phyloP scores from a whole-genome alignment of 495 filamentous ascomycete genomes.

The Neohortaea acidophila region DNA sequence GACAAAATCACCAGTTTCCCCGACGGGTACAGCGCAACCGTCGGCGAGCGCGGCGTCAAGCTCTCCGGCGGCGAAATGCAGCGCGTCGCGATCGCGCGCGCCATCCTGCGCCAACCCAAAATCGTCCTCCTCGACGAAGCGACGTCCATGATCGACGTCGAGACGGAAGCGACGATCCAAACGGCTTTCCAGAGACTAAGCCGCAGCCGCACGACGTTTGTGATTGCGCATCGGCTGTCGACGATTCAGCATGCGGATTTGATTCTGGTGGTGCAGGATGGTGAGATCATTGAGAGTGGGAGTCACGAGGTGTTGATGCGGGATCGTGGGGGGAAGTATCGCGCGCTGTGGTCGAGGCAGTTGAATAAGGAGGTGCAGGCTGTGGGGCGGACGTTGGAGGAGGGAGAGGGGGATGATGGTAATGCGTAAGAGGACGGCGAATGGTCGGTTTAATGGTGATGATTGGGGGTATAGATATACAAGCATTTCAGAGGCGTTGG shows the following conservation, averaged over 20 bases:
- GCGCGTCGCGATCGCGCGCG: slow-evolving; percentile 59
- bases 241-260: slow-evolving; percentile 56
- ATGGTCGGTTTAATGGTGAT: too few species aligned
- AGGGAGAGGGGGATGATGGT: slow-evolving; percentile 1
- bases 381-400: slow-evolving; percentile 5
- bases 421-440: too few species aligned
- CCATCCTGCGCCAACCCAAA: slow-evolving; percentile 33
- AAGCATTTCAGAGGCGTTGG: too few species aligned
- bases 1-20: slow-evolving; percentile 36
- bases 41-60: slow-evolving; percentile 50
- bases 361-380: slow-evolving; percentile 11
- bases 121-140: slow-evolving; percentile 43
- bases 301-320: slow-evolving; percentile 42
- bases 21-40: slow-evolving; percentile 39
- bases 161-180: slow-evolving; percentile 58
- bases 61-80: slow-evolving; percentile 64
- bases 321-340: slow-evolving; percentile 11
- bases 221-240: slow-evolving; percentile 44
- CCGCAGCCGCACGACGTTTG: slow-evolving; percentile 23
- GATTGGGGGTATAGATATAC: too few species aligned
- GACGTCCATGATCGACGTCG: slow-evolving; percentile 38
- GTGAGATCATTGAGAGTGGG: slow-evolving; percentile 48
- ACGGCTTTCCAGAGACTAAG: slow-evolving; percentile 36
- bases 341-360: slow-evolving; percentile 17
- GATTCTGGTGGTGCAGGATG: slow-evolving; percentile 51